phyloP scores from a whole-genome alignment of 1,284 basidiomycete genomes.

The Mycosarcoma mackinlayi region DNA sequence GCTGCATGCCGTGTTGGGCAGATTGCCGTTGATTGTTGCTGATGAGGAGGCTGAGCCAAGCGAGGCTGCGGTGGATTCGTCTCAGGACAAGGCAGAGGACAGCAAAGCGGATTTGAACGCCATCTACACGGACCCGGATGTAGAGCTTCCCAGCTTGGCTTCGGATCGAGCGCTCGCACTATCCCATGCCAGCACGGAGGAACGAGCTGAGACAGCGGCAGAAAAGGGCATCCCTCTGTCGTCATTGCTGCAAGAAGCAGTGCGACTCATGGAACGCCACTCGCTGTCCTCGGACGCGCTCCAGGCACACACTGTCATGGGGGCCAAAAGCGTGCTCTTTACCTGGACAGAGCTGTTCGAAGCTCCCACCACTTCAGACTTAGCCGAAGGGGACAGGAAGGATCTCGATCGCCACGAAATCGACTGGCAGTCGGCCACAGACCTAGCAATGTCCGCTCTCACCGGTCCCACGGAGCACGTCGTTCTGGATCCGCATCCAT shows the following conservation, averaged over 20 bases:
- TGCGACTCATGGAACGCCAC: conserved; percentile 18
- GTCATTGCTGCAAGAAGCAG: conserved; percentile 21
- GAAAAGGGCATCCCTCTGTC: conserved; percentile 9
- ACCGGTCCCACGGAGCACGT: conserved; percentile 21
- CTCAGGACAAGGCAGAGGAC: background rate
- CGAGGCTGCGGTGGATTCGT: background rate
- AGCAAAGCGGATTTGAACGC: background rate
- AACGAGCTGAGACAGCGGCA: background rate
- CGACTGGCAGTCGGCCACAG: conserved; percentile 8
- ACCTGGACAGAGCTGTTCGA: conserved; percentile 40
- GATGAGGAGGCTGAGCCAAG: background rate
- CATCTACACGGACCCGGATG: conserved; percentile 46
- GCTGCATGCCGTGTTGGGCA: conserved; percentile 46
- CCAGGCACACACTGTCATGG: conserved; percentile 40
- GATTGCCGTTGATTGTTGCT: conserved; percentile 20
- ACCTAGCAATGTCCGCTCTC: conserved; percentile 8
- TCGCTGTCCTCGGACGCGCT: conserved; percentile 18
- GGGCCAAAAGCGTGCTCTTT: conserved; percentile 46
- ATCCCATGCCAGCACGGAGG: background rate
- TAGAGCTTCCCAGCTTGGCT: conserved; percentile 39
- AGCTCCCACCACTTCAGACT: background rate
- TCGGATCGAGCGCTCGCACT: conserved; percentile 21
- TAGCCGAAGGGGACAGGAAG: background rate
- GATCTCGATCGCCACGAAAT: background rate
- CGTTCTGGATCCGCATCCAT: conserved; percentile 36